Conservation (phyloP, 371 early-diverging fungal species). For the Aphelidium insulamus region DNA sequence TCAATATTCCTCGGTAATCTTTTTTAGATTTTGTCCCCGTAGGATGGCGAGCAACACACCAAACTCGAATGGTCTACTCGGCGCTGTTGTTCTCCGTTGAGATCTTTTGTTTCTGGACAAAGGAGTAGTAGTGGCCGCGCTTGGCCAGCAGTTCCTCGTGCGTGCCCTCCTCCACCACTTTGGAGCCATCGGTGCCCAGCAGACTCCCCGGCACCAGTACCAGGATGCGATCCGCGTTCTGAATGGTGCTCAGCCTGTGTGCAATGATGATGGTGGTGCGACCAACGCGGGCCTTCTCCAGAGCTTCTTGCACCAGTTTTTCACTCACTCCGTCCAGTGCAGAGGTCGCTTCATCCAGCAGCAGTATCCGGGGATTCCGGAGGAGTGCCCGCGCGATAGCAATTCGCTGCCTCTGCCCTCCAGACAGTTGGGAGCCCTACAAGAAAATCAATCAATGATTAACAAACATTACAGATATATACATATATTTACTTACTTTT, state of each 20-base stretch:
- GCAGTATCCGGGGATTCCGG: conserved; percentile 56
- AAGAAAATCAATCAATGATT: background rate
- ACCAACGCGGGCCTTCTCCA: conserved; percentile 45
- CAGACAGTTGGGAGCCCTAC: conserved; percentile 43
- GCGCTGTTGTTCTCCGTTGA: no score
- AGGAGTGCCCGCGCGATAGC: conserved; percentile 74
- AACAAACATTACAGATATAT: conserved; percentile 14
- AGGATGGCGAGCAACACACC: no score
- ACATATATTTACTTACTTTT: no score
- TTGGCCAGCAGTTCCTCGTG: conserved; percentile 37
- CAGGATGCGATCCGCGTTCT: conserved; percentile 48
- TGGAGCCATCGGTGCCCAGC: conserved; percentile 46
- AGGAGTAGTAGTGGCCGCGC: conserved; percentile 12
- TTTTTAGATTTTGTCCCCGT: no score
- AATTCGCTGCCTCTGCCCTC: conserved; percentile 70
- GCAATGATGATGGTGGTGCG: conserved; percentile 45
- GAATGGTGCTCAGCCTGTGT: conserved; percentile 46
- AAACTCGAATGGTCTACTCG: no score
- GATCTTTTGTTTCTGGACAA: no score
- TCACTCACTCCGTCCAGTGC: conserved; percentile 80
- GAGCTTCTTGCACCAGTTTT: conserved; percentile 61
- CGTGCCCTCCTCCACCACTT: conserved; percentile 55
- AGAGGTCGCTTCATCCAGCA: conserved; percentile 93
- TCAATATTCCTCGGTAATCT: no score
- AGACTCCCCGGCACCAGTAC: no score